phyloP scores from a whole-genome alignment of 1,284 basidiomycete genomes.

The Rhizoctonia solani region DNA sequence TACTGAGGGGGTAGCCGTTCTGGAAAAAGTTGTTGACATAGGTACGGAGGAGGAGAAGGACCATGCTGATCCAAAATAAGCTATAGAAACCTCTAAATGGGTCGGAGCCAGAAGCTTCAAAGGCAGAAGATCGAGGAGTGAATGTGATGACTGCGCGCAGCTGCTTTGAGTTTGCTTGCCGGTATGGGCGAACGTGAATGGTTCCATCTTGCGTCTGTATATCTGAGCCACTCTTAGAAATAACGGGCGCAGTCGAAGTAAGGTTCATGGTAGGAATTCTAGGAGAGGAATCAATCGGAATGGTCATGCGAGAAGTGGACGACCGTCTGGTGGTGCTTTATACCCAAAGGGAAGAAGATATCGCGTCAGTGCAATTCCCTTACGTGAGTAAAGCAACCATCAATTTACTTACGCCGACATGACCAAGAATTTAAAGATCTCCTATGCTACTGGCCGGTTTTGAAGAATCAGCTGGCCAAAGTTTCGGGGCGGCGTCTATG shows the following conservation, averaged over 20 bases:
- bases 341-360: neutral
- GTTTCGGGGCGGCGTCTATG: too few relatives aligned
- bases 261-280: conserved; percentile 2
- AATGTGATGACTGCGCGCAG: conserved; percentile 79
- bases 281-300: conserved; percentile 15
- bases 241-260: conserved; percentile 19
- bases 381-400: neutral
- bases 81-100: conserved; percentile 95
- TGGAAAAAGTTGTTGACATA: conserved; percentile 77
- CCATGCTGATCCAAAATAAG: conserved; percentile 77
- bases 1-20: conserved; percentile 76
- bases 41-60: conserved; percentile 76
- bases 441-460: too few relatives aligned
- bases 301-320: conserved; percentile 8
- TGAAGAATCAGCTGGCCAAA: too few relatives aligned
- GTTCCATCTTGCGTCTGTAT: conserved; percentile 40
- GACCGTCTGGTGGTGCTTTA: neutral
- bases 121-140: conserved; percentile 77
- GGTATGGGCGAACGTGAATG: conserved; percentile 72
- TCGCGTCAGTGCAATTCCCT: neutral
- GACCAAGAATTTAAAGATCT: too few relatives aligned
- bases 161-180: conserved; percentile 64
- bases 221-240: conserved; percentile 38
- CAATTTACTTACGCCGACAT: too few relatives aligned
- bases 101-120: conserved; percentile 78